phyloP scores from a whole-genome alignment of 345 rosid species.

The Eucalyptus curtisii region DNA sequence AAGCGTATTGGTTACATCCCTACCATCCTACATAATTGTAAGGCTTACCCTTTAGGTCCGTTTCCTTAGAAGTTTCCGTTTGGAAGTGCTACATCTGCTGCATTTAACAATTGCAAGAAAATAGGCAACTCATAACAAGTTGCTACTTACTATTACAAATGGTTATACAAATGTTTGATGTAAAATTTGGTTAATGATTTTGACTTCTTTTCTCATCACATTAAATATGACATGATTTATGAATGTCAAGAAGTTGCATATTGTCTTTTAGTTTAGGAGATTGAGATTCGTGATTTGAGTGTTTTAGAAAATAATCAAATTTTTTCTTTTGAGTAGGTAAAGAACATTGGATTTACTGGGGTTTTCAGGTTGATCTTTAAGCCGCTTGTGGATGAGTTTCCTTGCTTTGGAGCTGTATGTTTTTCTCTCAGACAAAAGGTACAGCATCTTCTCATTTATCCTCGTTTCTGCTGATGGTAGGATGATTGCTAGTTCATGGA shows the following conservation, averaged over 20 bases:
- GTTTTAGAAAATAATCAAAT: neutral
- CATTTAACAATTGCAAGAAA: neutral
- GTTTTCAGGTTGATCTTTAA: slow-evolving; percentile 95
- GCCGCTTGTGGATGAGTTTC: slow-evolving; percentile 89
- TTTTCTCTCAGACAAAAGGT: slow-evolving; percentile 93
- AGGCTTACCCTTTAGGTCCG: neutral
- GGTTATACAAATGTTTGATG: neutral
- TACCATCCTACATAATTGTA: neutral
- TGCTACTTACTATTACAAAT: neutral
- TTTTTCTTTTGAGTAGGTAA: slow-evolving; percentile 38
- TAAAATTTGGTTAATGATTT: neutral
- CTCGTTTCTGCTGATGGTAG: neutral
- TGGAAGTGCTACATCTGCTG: neutral
- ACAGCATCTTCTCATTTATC: neutral
- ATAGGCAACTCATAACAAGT: neutral
- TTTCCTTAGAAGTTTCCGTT: neutral
- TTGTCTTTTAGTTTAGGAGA: neutral
- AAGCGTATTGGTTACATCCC: neutral
- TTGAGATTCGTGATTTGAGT: neutral
- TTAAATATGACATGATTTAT: neutral
- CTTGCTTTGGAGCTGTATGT: slow-evolving; percentile 97
- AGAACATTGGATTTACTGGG: slow-evolving; percentile 94
- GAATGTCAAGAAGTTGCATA: neutral
- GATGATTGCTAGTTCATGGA: neutral
- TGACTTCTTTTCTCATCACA: neutral